Evolutionary conservation across 352 stramenopile genomes (phyloP), one percentile per base, ranked within the genome.

Genomic region (Phytophthora idaei): DNA sequence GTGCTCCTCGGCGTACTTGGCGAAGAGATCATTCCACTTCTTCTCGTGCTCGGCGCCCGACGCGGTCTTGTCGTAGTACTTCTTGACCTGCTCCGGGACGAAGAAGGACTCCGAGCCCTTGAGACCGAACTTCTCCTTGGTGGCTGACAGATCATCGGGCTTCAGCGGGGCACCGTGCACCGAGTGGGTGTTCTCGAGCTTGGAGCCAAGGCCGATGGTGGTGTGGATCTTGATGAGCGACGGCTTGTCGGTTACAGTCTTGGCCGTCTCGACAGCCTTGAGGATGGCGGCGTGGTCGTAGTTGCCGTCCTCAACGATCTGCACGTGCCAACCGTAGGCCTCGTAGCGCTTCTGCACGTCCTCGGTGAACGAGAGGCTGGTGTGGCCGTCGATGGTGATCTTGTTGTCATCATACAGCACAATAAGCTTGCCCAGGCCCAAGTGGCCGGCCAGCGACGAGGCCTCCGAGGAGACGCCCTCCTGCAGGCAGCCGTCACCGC

Each of bases 401-500:
- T 98, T 87, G 82, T 99, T 99, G 83, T 99, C 97, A 73, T 99
- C 98, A 83, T 99, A 99, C 11, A 99, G 80, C 47, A 99, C 97
- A 77, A 99, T 99, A 55, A 99, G 86, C 80, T 99, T 99, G 74
- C 97, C 97, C 5, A 99, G 85, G 27, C 97, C 97, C 42, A 99
- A 85, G 77, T 99, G 98, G 29, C 98, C 98, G 10, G 97, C 98
- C 31, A 99, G 84, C 56, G 93, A 99, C 60, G 78, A 98, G 28
- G 97, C 87, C 77, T 99, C 98, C 42, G 85, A 94, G 34, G 93
- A 97, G 36, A 99, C 87, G 56, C 98, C 98, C 81, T 99, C 98
- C 83, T 99, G 97, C 55, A 99, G 81, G 78, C 97, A 99, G 44
- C 98, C 98, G 74, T 99, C 98, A 57, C 98, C 98, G 74, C 97